Evolutionary conservation across 2,329 filamentous ascomycete genomes (phyloP).

Genomic region (Colletotrichum camelliae): DNA sequence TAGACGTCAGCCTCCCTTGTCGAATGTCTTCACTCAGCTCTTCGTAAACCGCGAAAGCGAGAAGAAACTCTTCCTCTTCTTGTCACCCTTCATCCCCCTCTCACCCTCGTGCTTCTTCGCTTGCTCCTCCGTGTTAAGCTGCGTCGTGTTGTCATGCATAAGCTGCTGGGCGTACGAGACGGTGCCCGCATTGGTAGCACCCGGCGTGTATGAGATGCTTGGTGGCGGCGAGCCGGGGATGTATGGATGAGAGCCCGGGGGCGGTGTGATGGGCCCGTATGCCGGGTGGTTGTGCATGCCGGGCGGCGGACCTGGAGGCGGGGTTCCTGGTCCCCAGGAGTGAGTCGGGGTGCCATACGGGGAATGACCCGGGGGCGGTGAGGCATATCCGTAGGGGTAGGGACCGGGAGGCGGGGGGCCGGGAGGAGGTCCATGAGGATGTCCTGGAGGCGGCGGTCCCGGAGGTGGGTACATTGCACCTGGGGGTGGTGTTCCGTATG

Average conservation of each 20-base stretch:
- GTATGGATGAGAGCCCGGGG: neutral
- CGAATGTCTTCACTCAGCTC: neutral
- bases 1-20: too few relatives aligned
- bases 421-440: constrained; percentile 15
- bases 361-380: neutral
- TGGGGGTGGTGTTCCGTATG: constrained; percentile 23
- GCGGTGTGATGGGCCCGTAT: neutral
- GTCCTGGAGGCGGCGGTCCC: neutral
- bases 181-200: constrained; percentile 36
- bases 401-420: neutral
- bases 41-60: neutral
- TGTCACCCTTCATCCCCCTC: neutral
- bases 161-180: constrained; percentile 56
- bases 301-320: neutral
- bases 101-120: constrained; percentile 23
- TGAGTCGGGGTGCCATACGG: neutral
- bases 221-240: neutral
- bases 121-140: constrained; percentile 49
- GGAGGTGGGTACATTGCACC: neutral
- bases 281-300: neutral
- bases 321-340: neutral
- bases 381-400: neutral
- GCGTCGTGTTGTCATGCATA: constrained; percentile 59
- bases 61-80: constrained; percentile 9
- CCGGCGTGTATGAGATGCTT: neutral